Evolutionary conservation across 352 stramenopile genomes (phyloP).

Genomic region (Pythium insidiosum): DNA sequence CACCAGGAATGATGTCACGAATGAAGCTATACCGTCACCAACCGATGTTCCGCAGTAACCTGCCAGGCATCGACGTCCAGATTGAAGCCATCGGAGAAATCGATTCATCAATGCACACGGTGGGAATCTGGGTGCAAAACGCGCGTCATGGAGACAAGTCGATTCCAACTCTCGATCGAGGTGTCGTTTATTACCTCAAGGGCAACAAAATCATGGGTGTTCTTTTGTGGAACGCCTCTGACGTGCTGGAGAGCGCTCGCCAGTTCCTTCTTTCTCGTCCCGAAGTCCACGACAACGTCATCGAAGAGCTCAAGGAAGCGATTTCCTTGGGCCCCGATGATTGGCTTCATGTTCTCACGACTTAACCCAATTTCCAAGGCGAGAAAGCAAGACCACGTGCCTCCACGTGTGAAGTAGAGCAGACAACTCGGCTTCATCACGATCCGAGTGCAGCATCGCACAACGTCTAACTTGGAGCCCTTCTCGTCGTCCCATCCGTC

Average conservation of each 20-base stretch:
- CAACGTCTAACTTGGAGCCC: too few relatives aligned
- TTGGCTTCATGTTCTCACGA: conserved; percentile 75
- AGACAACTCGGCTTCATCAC: too few relatives aligned
- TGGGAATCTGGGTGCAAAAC: conserved; percentile 78
- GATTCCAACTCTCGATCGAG: conserved; percentile 50
- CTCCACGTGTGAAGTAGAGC: too few relatives aligned
- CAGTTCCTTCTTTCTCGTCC: conserved; percentile 73
- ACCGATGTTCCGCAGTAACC: conserved; percentile 79
- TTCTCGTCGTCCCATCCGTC: too few relatives aligned
- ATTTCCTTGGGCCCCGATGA: conserved; percentile 84
- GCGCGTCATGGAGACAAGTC: conserved; percentile 10
- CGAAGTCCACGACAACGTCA: conserved; percentile 61
- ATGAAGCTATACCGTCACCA: conserved; percentile 87
- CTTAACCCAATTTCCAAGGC: too few relatives aligned
- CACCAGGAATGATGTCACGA: conserved; percentile 28
- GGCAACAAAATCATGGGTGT: conserved; percentile 88
- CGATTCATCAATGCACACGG: conserved; percentile 58
- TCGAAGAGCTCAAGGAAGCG: conserved; percentile 67
- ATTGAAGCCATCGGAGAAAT: conserved; percentile 86
- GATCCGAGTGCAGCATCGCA: too few relatives aligned
- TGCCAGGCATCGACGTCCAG: conserved; percentile 61
- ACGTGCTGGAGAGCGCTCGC: conserved; percentile 80
- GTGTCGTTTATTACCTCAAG: conserved; percentile 88
- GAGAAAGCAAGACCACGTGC: too few relatives aligned
- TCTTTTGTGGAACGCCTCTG: conserved; percentile 84